Base-by-base conservation (phyloP, 2,329 filamentous ascomycete species). In the Aureobasidium sp. region DNA sequence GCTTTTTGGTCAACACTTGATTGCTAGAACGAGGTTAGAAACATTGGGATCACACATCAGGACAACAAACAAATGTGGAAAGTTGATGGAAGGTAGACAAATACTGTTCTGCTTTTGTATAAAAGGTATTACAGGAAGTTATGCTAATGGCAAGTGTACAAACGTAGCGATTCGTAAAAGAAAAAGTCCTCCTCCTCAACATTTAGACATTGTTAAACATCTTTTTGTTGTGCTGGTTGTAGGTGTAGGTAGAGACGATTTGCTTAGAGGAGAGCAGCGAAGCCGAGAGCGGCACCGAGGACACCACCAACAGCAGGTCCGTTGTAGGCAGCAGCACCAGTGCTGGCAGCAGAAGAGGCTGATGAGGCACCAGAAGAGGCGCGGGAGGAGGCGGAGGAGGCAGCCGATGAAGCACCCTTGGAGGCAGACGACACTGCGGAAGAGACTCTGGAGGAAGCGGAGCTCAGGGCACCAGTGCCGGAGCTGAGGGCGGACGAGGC, bases 261-360 rank as follows among this genome's bases (percentile, higher is more conserved):
- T 52, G 57, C 47, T 61, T 61, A 61, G 60, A 62, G 51, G 44
- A 64, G 39, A 9, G 63, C 63, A 34, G 63, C 63, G 44, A 64
- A 48, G 59, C 63, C 63, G 12, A 61, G 59, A 36, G 47, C 59
- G 24, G 63, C 63, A 62, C 44, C 59, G 15, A 57, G 36, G 46
- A 47, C 52, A 64, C 44, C 63, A 44, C 39, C 59, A 5, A 61
- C 56, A 41, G 57, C 59, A 20, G 48, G 61, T n/a, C 44, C 46
- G 20, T 52, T 41, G 50, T 41, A 34, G 26, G 59, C 43, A 57
- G 63, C 57, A 12, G 12, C 63, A 61, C 39, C 62, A 43, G 56
- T 53, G 48, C 50, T 60, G n/a, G 46, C 24, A 34, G 47, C 57
- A 5, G 55, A 53, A 17, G 52, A 57, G 27, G 53, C 61, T 1